Evolutionary conservation across 306 rosid genomes (phyloP).

Genomic region (Quercus alba): DNA sequence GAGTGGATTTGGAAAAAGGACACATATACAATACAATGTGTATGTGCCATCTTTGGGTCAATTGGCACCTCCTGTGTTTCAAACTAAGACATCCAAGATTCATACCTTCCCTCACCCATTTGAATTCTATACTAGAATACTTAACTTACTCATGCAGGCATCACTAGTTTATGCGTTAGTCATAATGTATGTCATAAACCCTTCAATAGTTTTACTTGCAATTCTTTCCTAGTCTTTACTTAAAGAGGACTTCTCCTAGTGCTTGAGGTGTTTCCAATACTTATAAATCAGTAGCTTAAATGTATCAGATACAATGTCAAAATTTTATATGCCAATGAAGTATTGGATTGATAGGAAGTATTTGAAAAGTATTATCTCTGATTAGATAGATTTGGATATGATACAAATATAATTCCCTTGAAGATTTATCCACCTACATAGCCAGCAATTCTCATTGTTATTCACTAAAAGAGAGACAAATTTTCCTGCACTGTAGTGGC

Average conservation of each 20-base stretch:
- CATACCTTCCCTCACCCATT: too few species aligned
- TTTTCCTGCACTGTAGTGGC: neutral
- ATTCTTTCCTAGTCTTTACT: neutral
- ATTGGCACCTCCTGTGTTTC: too few species aligned
- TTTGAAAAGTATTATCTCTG: too few species aligned
- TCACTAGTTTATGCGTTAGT: neutral
- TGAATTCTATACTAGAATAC: neutral
- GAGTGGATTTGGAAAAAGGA: neutral
- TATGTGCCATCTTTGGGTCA: too few species aligned
- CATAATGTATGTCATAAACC: neutral
- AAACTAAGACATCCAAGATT: too few species aligned
- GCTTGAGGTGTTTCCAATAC: neutral
- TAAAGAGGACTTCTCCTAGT: neutral
- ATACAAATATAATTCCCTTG: too few species aligned
- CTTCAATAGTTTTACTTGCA: neutral
- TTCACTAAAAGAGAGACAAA: too few species aligned
- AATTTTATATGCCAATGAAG: neutral
- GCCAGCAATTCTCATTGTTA: too few species aligned
- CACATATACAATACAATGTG: neutral
- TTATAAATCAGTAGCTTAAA: neutral
- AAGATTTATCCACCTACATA: too few species aligned
- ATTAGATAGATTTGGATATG: too few species aligned
- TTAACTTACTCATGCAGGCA: neutral
- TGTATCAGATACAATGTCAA: neutral
- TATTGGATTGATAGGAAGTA: neutral